Base-by-base conservation (phyloP, 192 early-diverging fungal genomes). In the Backusella macrospora region DNA sequence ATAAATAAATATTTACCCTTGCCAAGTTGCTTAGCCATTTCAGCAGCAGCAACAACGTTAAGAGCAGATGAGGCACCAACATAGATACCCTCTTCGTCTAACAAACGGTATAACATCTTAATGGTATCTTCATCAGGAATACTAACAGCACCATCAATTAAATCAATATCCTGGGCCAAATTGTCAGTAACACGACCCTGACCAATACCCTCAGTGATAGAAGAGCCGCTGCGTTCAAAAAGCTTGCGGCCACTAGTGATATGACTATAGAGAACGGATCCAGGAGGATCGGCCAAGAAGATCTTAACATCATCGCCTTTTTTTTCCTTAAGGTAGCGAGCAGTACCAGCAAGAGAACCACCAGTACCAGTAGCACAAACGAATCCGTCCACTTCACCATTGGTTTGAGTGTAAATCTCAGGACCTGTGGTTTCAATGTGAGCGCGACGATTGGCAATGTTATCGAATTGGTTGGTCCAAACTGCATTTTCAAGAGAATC, bases 381-480 rank as follows among this genome's bases (percentile, higher is more conserved):
- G 72, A 98, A 98, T 12, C 90, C 96, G 81, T 97, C 95, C 1
- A 98, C 78, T 14, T 86, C 82, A 14, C 93, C 92, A 7, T 87
- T 81, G 3, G 93, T 90, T 80, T 98, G 96, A 8, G 84, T 84
- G 91, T 90, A 94, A 76, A 98, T 97, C 79, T 98, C 96, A 1
- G 96, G 96, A 0, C 96, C 96, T 4, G 96, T 98, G 43, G 96
- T 97, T 77, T 97, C 95, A 72, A 95, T 90, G 67, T 98, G 96
- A 8, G 96, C 95, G 63, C 87, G 92, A 26, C 92, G 86, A 78
- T 98, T 98, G 44, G 94, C 95, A 12, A 81, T 84, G 81, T 96
- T 97, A 78, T 98, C 96, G 75, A 98, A 98, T 75, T 98, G 96
- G 80, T 98, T 95, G 9, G 96, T 96, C 95, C 95, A 98, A 23